These are phyloP conservation scores for Erodium trifolium DNA, from an alignment of 441 rosid species.

Conservation along the genomic window DNA sequence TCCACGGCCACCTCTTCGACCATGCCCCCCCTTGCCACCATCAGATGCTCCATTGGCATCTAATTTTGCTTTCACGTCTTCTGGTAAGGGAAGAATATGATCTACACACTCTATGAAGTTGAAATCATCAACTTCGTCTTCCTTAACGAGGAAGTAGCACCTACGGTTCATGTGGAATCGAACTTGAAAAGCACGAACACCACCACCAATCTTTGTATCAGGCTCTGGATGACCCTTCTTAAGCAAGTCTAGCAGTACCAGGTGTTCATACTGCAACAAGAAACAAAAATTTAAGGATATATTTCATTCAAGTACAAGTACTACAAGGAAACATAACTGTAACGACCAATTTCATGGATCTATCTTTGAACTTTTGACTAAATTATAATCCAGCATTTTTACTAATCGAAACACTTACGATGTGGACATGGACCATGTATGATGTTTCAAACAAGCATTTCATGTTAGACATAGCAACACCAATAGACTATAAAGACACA, in stretches of 20 bases:
- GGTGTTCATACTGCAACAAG: slow-evolving; percentile 52
- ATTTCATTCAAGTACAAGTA: background rate
- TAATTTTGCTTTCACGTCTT: slow-evolving; percentile 51
- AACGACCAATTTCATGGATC: background rate
- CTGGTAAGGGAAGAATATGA: slow-evolving; percentile 69
- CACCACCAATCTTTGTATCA: slow-evolving; percentile 54
- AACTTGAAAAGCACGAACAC: slow-evolving; percentile 59
- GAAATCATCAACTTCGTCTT: slow-evolving; percentile 73
- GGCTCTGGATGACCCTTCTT: slow-evolving; percentile 46
- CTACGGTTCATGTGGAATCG: slow-evolving; percentile 62
- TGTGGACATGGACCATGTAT: no score
- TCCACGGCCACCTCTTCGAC: slow-evolving; percentile 31
- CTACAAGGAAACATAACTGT: background rate
- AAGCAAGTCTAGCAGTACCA: slow-evolving; percentile 62
- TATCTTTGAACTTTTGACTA: background rate
- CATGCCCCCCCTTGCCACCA: slow-evolving; percentile 27
- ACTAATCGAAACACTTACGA: no score
- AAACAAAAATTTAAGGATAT: background rate
- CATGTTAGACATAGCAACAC: no score
- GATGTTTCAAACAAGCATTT: no score
- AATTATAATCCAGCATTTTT: background rate
- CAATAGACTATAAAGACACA: no score
- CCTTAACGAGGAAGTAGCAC: slow-evolving; percentile 71
- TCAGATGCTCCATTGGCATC: slow-evolving; percentile 35
- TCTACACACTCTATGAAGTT: slow-evolving; percentile 89